These are phyloP conservation scores for Ilyonectria robusta DNA, from an alignment of 2,329 filamentous ascomycete species.

Conservation along the genomic window DNA sequence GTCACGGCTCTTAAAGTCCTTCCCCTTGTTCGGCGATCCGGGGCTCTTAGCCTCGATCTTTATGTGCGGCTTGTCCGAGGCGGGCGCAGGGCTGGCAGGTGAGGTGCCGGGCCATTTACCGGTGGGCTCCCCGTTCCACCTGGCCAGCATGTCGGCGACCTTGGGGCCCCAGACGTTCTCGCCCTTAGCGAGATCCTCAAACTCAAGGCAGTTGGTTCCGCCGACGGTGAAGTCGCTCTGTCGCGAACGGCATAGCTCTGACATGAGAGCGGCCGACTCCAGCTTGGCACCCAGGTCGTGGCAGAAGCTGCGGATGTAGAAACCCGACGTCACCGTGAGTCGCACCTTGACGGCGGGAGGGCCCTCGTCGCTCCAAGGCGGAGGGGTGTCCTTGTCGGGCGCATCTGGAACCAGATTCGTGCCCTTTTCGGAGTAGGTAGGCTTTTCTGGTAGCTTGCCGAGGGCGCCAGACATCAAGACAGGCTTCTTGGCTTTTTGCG, in stretches of 20 bases:
- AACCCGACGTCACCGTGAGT: slow-evolving; percentile 95
- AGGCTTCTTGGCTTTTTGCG: slow-evolving; percentile 49
- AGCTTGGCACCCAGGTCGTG: slow-evolving; percentile 91
- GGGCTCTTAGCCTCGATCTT: slow-evolving; percentile 34
- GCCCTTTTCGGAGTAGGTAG: slow-evolving; percentile 58
- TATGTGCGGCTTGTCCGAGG: slow-evolving; percentile 43
- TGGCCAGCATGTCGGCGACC: slow-evolving; percentile 65
- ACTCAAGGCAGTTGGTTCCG: slow-evolving; percentile 81
- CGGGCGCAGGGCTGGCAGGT: slow-evolving; percentile 34
- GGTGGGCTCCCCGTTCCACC: slow-evolving; percentile 57
- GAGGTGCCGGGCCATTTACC: slow-evolving; percentile 42
- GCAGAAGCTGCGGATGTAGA: slow-evolving; percentile 95
- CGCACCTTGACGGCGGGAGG: slow-evolving; percentile 86
- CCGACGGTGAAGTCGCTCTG: slow-evolving; percentile 86
- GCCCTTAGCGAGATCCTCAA: slow-evolving; percentile 80
- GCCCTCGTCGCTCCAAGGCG: slow-evolving; percentile 72
- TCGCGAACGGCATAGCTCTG: slow-evolving; percentile 82
- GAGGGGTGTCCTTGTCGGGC: slow-evolving; percentile 62
- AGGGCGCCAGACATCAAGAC: slow-evolving; percentile 72
- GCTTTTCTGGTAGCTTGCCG: slow-evolving; percentile 64
- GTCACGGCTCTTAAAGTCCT: slow-evolving; percentile 24
- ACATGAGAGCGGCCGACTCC: slow-evolving; percentile 88
- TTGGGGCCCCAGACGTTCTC: slow-evolving; percentile 88
- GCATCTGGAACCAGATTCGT: slow-evolving; percentile 68
- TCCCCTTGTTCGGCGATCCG: slow-evolving; percentile 34